Conservation (phyloP, 2,329 filamentous ascomycete genomes). For the Huntiella bhutanensis region DNA sequence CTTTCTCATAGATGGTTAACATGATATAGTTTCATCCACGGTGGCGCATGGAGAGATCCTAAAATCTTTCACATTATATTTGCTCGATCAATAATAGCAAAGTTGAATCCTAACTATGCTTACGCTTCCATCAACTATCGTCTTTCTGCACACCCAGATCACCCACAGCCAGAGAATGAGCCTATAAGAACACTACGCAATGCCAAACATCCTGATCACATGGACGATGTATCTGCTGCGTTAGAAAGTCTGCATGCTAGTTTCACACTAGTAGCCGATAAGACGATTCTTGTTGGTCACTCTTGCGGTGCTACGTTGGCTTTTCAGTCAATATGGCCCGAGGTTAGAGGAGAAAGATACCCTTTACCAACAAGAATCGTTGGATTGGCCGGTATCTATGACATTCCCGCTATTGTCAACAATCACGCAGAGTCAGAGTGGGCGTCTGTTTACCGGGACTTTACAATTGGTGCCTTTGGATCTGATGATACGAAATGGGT, state of each 20-base stretch:
- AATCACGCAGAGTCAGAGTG: slow-evolving; percentile 20
- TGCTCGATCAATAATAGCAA: slow-evolving; percentile 6
- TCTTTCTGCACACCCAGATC: slow-evolving; percentile 32
- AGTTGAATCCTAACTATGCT: neutral
- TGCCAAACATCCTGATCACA: slow-evolving; percentile 39
- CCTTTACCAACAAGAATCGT: slow-evolving; percentile 20
- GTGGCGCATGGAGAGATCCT: slow-evolving; percentile 16
- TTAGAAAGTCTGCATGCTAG: slow-evolving; percentile 28
- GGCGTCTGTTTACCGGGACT: slow-evolving; percentile 21
- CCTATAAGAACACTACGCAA: slow-evolving; percentile 19
- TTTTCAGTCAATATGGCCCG: slow-evolving; percentile 23
- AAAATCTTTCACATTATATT: slow-evolving; percentile 11
- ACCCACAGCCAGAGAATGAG: slow-evolving; percentile 19
- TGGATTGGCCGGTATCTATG: slow-evolving; percentile 33
- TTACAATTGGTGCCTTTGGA: slow-evolving; percentile 30
- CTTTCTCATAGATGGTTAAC: neutral
- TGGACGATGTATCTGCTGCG: slow-evolving; percentile 35
- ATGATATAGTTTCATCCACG: slow-evolving; percentile 14
- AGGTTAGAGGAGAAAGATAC: slow-evolving; percentile 10
- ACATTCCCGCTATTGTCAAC: slow-evolving; percentile 18
- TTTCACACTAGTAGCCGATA: slow-evolving; percentile 24
- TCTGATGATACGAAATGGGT: slow-evolving; percentile 20
- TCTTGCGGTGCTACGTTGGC: slow-evolving; percentile 40
- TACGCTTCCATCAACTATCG: slow-evolving; percentile 36
- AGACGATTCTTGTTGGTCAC: slow-evolving; percentile 41